Percentiles rank a stretch among this genome's conserved stretches.
Evolutionary conservation across 805 yeast genomes (phyloP).

Genomic region (Kuraishia piskuri): DNA sequence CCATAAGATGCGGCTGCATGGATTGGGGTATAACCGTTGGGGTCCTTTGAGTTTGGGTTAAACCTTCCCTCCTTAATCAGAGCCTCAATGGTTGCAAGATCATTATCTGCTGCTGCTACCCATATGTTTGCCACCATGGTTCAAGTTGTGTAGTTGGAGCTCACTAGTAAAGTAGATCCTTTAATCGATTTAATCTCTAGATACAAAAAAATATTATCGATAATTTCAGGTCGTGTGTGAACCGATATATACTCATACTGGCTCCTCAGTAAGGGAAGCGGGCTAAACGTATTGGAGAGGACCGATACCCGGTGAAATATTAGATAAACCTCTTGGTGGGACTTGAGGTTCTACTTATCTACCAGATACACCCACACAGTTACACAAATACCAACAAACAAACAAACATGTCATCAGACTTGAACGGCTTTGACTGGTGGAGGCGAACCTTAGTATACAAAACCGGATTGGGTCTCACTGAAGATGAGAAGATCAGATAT

Average conservation of each 20-base stretch:
- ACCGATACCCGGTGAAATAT: no score
- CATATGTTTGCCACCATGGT: conserved; percentile 54
- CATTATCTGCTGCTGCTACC: conserved; percentile 92
- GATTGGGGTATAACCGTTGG: conserved; percentile 92
- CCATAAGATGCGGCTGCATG: conserved; percentile 98
- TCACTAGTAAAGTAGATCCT: no score
- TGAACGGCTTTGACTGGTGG: conserved; percentile 67
- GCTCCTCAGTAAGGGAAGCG: no score
- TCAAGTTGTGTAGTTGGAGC: neutral
- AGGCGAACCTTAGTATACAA: conserved; percentile 60
- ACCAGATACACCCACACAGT: neutral
- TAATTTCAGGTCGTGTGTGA: neutral
- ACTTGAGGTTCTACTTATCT: neutral
- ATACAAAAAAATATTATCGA: neutral
- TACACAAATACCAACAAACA: neutral
- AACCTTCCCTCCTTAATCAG: conserved; percentile 40
- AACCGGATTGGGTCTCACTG: conserved; percentile 58
- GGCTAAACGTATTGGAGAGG: no score
- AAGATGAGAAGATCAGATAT: conserved; percentile 43
- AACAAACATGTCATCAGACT: conserved; percentile 13
- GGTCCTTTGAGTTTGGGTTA: conserved; percentile 71
- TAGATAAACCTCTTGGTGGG: no score
- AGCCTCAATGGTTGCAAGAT: conserved; percentile 46
- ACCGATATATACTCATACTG: neutral
- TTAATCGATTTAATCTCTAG: neutral